Percentiles rank a stretch among this genome's conserved stretches.
Conservation (phyloP, 2,329 filamentous ascomycete genomes). For the Tolypocladium tropicale region DNA sequence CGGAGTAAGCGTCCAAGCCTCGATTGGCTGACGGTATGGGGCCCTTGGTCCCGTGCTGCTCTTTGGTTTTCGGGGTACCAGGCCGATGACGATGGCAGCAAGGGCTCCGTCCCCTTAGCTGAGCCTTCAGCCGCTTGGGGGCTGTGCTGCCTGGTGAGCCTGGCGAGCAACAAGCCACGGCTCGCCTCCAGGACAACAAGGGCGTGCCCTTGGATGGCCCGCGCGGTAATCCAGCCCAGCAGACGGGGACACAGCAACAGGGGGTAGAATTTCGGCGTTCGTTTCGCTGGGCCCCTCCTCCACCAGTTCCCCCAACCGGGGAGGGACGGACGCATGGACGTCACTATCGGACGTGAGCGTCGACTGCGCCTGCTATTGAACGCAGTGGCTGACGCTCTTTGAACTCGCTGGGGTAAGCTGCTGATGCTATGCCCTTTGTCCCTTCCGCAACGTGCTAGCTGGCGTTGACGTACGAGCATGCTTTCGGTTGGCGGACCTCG, state of each 20-base stretch:
- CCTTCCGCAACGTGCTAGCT: too few relatives aligned
- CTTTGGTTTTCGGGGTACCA: not conserved
- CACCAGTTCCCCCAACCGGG: not conserved
- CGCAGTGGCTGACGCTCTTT: not conserved
- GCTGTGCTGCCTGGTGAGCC: constrained; percentile 7
- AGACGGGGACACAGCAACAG: not conserved
- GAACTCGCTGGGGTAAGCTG: not conserved
- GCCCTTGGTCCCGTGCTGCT: not conserved
- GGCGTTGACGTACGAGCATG: too few relatives aligned
- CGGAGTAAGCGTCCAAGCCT: not conserved
- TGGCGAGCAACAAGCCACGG: constrained; percentile 3
- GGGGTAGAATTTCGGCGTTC: not conserved
- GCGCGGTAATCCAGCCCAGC: not conserved
- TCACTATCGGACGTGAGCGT: not conserved
- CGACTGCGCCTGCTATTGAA: not conserved
- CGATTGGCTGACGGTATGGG: not conserved
- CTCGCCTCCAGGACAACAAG: not conserved
- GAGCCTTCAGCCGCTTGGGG: constrained; percentile 3
- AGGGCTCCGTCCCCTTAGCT: not conserved
- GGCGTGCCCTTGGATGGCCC: not conserved
- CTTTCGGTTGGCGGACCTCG: not conserved
- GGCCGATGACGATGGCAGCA: not conserved
- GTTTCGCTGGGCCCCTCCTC: not conserved
- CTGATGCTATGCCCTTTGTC: not conserved
- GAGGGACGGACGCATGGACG: not conserved